phyloP scores from a whole-genome alignment of 192 early-diverging fungal genomes.

The Lunasporangiospora selenospora region DNA sequence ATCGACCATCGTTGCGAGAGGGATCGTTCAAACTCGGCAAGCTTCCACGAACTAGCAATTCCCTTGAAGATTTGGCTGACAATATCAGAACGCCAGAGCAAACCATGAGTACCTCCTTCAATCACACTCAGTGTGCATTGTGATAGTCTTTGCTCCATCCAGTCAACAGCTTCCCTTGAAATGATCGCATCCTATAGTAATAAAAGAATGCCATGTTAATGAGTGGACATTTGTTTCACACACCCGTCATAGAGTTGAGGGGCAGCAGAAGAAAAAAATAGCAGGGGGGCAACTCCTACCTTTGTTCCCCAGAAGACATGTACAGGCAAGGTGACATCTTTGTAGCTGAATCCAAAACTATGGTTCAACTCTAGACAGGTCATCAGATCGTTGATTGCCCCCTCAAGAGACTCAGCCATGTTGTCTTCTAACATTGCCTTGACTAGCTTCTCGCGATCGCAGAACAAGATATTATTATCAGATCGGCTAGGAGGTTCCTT shows the following conservation, averaged over 20 bases:
- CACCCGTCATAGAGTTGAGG: too few relatives aligned
- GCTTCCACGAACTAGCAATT: conserved; percentile 45
- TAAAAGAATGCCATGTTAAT: too few relatives aligned
- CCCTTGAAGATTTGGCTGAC: conserved; percentile 51
- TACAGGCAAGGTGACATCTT: conserved; percentile 49
- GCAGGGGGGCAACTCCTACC: conserved; percentile 19
- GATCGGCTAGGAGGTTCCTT: conserved; percentile 42
- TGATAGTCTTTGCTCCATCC: conserved; percentile 48
- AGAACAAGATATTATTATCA: conserved; percentile 33
- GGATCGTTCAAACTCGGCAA: conserved; percentile 44
- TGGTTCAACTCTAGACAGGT: conserved; percentile 47
- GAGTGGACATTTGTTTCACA: too few relatives aligned
- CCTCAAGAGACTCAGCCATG: conserved; percentile 45
- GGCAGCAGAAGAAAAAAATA: neutral
- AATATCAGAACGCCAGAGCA: conserved; percentile 50
- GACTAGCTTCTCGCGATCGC: conserved; percentile 45
- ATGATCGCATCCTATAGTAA: conserved; percentile 40
- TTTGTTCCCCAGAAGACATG: conserved; percentile 56
- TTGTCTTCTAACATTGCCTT: conserved; percentile 50
- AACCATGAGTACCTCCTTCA: conserved; percentile 48
- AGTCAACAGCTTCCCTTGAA: conserved; percentile 45
- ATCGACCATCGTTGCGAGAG: conserved; percentile 47
- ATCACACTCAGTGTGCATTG: conserved; percentile 50
- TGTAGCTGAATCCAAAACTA: conserved; percentile 52
- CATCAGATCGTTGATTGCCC: conserved; percentile 51